Percentiles rank a stretch among this genome's conserved stretches.
phyloP scores from a whole-genome alignment of 192 early-diverging fungal species.

The Umbelopsis vinacea region DNA sequence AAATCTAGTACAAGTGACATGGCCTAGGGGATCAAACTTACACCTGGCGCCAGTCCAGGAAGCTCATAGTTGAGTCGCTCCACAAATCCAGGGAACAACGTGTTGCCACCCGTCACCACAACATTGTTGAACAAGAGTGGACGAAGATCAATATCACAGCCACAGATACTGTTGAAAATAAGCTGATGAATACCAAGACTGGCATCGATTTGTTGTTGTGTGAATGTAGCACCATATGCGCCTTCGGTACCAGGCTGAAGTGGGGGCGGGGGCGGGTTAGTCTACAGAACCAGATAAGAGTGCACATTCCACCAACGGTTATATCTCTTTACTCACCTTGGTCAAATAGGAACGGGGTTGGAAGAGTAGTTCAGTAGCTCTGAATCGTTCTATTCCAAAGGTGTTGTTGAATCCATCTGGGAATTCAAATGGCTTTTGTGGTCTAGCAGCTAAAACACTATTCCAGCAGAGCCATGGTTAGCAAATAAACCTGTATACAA shows the following conservation, averaged over 20 bases:
- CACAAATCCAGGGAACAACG: conserved; percentile 83
- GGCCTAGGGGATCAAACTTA: conserved; percentile 44
- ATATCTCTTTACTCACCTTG: conserved; percentile 27
- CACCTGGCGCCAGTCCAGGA: conserved; percentile 63
- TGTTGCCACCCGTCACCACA: conserved; percentile 90
- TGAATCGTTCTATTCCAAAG: conserved; percentile 81
- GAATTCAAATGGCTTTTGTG: conserved; percentile 91
- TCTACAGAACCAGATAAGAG: not conserved
- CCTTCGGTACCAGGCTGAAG: not conserved
- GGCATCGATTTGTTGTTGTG: conserved; percentile 35
- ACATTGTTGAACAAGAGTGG: conserved; percentile 80
- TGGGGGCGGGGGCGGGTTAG: too few relatives aligned
- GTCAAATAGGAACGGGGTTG: conserved; percentile 68
- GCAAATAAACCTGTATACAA: not conserved
- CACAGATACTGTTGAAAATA: conserved; percentile 69
- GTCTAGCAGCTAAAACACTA: conserved; percentile 60
- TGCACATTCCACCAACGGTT: not conserved
- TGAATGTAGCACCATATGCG: conserved; percentile 10
- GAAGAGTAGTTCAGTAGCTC: conserved; percentile 87
- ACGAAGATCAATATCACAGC: conserved; percentile 89
- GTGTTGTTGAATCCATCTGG: conserved; percentile 90
- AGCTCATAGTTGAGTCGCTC: conserved; percentile 84
- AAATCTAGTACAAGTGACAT: not conserved
- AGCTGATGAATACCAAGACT: conserved; percentile 73
- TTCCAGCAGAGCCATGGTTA: not conserved